Base-by-base conservation (phyloP, 768 basidiomycete species). In the Pleurotus giganteus region DNA sequence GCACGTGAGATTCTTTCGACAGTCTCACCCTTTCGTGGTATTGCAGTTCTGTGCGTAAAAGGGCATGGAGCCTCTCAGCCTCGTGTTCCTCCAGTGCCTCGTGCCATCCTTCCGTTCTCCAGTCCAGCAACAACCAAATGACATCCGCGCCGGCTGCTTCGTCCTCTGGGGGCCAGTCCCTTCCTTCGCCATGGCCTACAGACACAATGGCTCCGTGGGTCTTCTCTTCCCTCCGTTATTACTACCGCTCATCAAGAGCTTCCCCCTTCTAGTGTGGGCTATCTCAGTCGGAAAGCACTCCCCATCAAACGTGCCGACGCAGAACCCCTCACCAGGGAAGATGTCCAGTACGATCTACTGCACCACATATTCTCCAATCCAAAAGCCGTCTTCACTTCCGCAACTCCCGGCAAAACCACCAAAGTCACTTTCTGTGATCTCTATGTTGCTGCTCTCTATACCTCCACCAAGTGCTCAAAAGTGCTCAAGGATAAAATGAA, bases 301-400 rank as follows among this genome's bases (percentile, higher is more conserved):
- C 59, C 77, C 52, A 72, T 82, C 57, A 78, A 85, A 65, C 79
- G 76, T 61, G 69, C 70, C 32, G 86, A 89, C 61, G 85, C 83
- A 29, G 83, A 86, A 60, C 84, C 87, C 32, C 71, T 90, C 19
- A 80, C 80, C 42, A 80, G 88, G 46, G 69, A 69, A 32, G 88
- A 90, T 69, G 76, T 90, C 43, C 88, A 91, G 69, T 87, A 84
- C 68, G 90, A 94, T 72, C 79, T 94, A 49, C 84, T 96, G 53
- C 64, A 85, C 61, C 72, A 76, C 69, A 83, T 95, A 62, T 96
- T 95, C 71, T 76, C 77, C 56, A 84, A 94, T 73, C 71, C 74
- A 27, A 78, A 78, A 2, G 66, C 74, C 53, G 88, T 76, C 46
- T 83, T 83, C 64, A 77, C 80, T 47, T 70, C 78, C 64, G 78